phyloP scores from a whole-genome alignment of 495 filamentous ascomycete genomes.

The Neurospora sp. region DNA sequence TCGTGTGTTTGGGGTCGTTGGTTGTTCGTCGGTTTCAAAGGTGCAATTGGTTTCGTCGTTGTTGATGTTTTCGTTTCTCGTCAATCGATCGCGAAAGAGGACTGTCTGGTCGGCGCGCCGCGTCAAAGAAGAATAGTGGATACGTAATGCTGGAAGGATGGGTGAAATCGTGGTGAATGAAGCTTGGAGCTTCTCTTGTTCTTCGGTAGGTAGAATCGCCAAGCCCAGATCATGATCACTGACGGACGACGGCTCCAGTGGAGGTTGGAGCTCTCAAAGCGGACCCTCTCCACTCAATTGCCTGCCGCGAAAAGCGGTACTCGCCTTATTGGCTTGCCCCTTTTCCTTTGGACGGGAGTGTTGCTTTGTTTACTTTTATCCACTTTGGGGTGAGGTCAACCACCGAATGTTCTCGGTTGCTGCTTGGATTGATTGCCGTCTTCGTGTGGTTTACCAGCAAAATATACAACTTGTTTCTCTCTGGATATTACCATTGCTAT shows the following conservation, averaged over 20 bases:
- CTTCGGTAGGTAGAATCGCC: neutral
- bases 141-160: neutral
- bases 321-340: neutral
- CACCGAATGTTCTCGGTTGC: neutral
- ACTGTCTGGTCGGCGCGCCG: neutral
- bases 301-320: neutral
- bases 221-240: neutral
- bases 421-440: neutral
- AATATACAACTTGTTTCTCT: neutral
- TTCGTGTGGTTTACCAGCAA: neutral
- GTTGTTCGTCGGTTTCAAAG: neutral
- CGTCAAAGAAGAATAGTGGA: neutral
- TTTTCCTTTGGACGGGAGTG: neutral
- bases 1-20: neutral
- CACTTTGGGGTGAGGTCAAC: neutral
- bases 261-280: neutral
- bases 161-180: neutral
- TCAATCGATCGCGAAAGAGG: neutral
- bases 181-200: neutral
- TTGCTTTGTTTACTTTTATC: neutral
- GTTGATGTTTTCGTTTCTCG: neutral
- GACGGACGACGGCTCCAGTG: neutral
- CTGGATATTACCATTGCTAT: neutral
- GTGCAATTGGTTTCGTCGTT: neutral
- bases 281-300: neutral